Evolutionary conservation across 257 asterid species (phyloP), one percentile per base, ranked within the genome.

Genomic region (Handroanthus guayacan): DNA sequence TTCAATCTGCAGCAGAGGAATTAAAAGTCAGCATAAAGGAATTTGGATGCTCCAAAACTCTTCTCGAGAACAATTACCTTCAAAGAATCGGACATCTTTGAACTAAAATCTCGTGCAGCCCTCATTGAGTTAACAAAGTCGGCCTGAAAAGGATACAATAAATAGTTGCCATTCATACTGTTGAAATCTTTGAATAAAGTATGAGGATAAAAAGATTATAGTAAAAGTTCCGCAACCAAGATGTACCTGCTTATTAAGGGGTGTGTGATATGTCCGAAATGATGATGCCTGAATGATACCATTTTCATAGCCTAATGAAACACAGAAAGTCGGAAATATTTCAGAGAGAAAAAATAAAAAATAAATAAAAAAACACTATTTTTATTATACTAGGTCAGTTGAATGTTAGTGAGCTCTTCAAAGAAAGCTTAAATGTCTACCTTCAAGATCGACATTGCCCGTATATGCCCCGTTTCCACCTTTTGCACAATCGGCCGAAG

Each of bases 381-480:
- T 64, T 54, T 38, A 50, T 25, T 31, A 17, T 52, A n/a, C 13
- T 43, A 12, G 12, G 12, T 36, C 12, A 18, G 36, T 10, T 55
- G 57, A 44, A 54, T 11, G 39, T 54, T 52, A 25, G 39, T 54
- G 55, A 25, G n/a, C 9, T 67, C 31, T 6, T 5, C 25, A 44
- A 39, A 75, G 68, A 72, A 16, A 57, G 8, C 8, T 41, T 41
- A 41, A 51, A 45, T 69, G 58, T 78, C 64, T 66, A 95, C 99
- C 98, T 85, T 79, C 67, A 82, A 95, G 93, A 69, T 95, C 96
- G 78, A 95, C 97, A 74, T 79, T 92, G 87, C 81, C 87, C 16
- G 94, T 84, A 80, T 92, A 95, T 56, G 99, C 98, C 78, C 99
- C 99, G 58, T 88, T 91, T 79, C 99, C 99, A 55, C 96, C 99